phyloP scores from a whole-genome alignment of 75 land plant genomes.

The Picea sitchensis region DNA sequence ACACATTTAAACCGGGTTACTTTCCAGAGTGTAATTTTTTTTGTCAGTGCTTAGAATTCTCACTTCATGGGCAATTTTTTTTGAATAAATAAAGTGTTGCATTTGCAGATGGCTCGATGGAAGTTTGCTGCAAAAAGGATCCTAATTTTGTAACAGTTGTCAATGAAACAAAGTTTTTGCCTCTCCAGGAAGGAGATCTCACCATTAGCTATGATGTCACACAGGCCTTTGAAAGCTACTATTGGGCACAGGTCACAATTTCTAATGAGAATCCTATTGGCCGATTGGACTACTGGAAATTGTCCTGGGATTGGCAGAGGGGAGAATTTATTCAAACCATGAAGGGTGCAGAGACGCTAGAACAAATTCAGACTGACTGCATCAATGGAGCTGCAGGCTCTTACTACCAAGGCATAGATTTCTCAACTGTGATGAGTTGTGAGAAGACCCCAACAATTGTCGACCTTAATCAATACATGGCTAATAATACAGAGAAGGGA shows the following conservation, averaged over 20 bases:
- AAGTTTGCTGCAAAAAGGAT: constrained; percentile 61
- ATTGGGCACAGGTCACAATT: constrained; percentile 76
- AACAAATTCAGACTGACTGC: constrained; percentile 46
- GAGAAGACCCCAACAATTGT: constrained; percentile 52
- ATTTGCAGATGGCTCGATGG: constrained; percentile 31
- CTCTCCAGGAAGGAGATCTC: constrained; percentile 62
- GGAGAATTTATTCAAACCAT: constrained; percentile 80
- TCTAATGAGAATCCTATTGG: constrained; percentile 69
- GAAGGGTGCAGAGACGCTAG: constrained; percentile 66
- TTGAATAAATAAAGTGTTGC: constrained; percentile 6
- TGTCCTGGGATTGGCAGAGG: constrained; percentile 88
- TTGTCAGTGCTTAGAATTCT: background rate
- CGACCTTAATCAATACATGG: constrained; percentile 58
- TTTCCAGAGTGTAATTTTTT: no score
- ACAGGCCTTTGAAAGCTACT: constrained; percentile 48
- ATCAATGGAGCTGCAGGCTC: constrained; percentile 54
- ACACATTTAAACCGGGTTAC: no score
- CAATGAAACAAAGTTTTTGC: constrained; percentile 28
- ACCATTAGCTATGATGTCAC: constrained; percentile 65
- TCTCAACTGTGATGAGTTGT: constrained; percentile 62
- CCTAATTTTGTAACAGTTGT: constrained; percentile 26
- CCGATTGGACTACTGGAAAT: constrained; percentile 83
- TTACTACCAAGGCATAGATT: constrained; percentile 50
- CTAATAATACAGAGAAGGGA: constrained; percentile 57
- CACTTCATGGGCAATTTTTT: background rate